phyloP scores from a whole-genome alignment of 1,284 basidiomycete species.

The Heliocybe sulcata region DNA sequence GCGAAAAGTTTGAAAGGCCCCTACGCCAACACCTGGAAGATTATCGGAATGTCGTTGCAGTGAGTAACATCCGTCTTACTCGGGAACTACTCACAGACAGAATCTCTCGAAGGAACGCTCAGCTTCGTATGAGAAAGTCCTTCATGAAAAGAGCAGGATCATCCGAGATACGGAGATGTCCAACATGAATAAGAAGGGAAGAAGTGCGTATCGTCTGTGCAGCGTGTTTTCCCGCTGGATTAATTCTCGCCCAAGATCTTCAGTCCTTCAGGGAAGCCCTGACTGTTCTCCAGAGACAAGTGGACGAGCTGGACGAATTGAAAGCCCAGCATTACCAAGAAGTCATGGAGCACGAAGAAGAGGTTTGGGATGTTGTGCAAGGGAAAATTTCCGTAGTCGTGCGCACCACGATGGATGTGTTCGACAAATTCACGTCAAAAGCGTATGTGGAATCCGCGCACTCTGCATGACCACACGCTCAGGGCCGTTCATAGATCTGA shows the following conservation, averaged over 20 bases:
- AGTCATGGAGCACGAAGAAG: slow-evolving; percentile 88
- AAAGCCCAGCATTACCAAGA: slow-evolving; percentile 80
- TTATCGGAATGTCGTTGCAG: slow-evolving; percentile 69
- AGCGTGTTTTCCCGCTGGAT: slow-evolving; percentile 1
- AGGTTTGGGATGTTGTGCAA: slow-evolving; percentile 88
- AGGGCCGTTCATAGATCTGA: slow-evolving; percentile 54
- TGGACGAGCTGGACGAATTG: slow-evolving; percentile 80
- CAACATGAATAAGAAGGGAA: slow-evolving; percentile 79
- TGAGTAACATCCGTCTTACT: slow-evolving; percentile 22
- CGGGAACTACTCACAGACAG: slow-evolving; percentile 2
- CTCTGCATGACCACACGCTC: slow-evolving; percentile 10
- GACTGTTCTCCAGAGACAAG: slow-evolving; percentile 77
- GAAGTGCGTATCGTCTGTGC: slow-evolving; percentile 49
- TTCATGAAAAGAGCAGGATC: slow-evolving; percentile 76
- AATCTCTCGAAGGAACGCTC: slow-evolving; percentile 58
- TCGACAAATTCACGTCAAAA: slow-evolving; percentile 84
- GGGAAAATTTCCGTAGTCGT: slow-evolving; percentile 75
- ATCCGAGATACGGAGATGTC: slow-evolving; percentile 88
- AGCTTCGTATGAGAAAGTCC: slow-evolving; percentile 68
- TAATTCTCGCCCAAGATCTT: slow-evolving; percentile 45
- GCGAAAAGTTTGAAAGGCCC: slow-evolving; percentile 88
- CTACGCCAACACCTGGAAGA: slow-evolving; percentile 78
- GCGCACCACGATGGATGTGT: slow-evolving; percentile 75
- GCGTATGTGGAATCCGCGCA: slow-evolving; percentile 44
- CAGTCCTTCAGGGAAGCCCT: slow-evolving; percentile 85